Conservation (phyloP, 257 asterid genomes). For the Solanum lignicaule region DNA sequence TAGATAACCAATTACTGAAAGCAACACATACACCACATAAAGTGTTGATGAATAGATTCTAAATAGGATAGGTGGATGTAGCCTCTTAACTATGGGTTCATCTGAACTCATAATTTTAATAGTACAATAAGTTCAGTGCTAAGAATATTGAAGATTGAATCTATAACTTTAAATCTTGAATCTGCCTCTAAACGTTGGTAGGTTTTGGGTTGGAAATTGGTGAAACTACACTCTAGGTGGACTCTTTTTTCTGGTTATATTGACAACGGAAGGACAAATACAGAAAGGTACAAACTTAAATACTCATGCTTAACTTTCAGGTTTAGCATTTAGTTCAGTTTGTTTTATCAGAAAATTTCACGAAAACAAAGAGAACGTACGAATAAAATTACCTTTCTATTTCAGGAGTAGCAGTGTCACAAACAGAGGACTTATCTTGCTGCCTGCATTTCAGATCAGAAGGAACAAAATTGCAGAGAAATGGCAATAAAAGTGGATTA, state of each 20-base stretch:
- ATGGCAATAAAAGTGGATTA: slow-evolving; percentile 51
- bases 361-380: not conserved
- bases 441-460: slow-evolving; percentile 16
- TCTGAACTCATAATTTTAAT: not conserved
- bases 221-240: not conserved
- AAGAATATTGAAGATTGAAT: not conserved
- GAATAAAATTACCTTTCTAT: slow-evolving; percentile 23
- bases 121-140: not conserved
- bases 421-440: slow-evolving; percentile 6
- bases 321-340: not conserved
- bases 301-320: not conserved
- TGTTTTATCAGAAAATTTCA: not conserved
- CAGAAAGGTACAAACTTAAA: not conserved
- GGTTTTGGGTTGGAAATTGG: not conserved
- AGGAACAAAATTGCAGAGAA: slow-evolving; percentile 27
- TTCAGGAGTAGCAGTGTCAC: slow-evolving; percentile 13
- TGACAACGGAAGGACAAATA: not conserved
- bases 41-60: not conserved
- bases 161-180: not conserved
- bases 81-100: not conserved
- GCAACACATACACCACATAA: not conserved
- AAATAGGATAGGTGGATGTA: not conserved
- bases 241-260: not conserved
- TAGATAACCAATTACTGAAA: not conserved
- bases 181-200: not conserved